Evolutionary conservation across 2,329 filamentous ascomycete species (phyloP).

Genomic region (Pseudocercospora eumusae): DNA sequence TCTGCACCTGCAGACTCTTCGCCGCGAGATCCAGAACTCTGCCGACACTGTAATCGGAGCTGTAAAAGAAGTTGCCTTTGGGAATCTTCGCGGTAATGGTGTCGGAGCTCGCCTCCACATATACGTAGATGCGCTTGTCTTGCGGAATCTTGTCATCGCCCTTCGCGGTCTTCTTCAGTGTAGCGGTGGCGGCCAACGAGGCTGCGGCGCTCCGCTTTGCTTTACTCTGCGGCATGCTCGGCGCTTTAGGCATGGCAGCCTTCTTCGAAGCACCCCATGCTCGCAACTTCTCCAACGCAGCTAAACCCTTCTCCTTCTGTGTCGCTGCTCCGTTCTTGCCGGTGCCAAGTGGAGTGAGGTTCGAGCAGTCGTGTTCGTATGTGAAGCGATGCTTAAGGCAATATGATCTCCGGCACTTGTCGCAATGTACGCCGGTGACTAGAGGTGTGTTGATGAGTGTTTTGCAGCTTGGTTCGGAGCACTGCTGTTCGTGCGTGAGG

Average conservation of each 20-base stretch:
- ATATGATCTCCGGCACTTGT: constrained; percentile 70
- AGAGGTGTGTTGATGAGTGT: constrained; percentile 69
- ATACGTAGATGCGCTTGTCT: constrained; percentile 87
- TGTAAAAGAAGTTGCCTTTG: constrained; percentile 56
- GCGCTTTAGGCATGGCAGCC: constrained; percentile 36
- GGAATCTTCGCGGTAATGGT: constrained; percentile 82
- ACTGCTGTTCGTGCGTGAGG: constrained; percentile 66
- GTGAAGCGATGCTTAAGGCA: constrained; percentile 74
- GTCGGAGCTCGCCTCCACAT: constrained; percentile 85
- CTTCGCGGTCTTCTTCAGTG: constrained; percentile 83
- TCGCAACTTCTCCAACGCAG: constrained; percentile 74
- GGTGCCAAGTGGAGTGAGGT: constrained; percentile 64
- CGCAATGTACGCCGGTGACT: constrained; percentile 69
- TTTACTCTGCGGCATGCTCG: constrained; percentile 58
- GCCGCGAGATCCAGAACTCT: constrained; percentile 77
- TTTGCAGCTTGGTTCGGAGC: constrained; percentile 66
- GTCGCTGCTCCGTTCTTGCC: constrained; percentile 47
- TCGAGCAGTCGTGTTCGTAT: constrained; percentile 83
- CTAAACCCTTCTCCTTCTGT: constrained; percentile 64
- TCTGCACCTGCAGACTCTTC: constrained; percentile 73
- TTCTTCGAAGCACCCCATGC: constrained; percentile 76
- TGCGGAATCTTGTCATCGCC: constrained; percentile 78
- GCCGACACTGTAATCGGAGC: constrained; percentile 81
- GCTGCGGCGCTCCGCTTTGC: constrained; percentile 59
- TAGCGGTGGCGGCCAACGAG: constrained; percentile 69